These are phyloP conservation scores for Pythium scleroteichum DNA, from an alignment of 352 stramenopile genomes.

Conservation along the genomic window DNA sequence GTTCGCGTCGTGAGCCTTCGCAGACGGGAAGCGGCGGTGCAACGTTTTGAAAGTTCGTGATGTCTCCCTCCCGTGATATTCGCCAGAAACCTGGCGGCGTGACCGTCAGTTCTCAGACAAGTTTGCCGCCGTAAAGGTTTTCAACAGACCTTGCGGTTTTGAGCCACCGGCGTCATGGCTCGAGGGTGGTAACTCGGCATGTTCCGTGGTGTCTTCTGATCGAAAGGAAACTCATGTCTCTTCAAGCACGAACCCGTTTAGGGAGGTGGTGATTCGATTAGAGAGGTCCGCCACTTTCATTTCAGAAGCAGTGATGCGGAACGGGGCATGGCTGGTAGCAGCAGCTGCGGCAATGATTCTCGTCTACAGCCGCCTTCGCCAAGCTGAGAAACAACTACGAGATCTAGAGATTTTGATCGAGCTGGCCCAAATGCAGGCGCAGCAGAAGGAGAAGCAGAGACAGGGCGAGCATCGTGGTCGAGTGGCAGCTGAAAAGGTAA, in stretches of 20 bases:
- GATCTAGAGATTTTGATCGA: conserved; percentile 18
- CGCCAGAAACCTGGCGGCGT: conserved; percentile 20
- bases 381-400: neutral
- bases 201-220: neutral
- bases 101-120: neutral
- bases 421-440: conserved; percentile 29
- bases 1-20: neutral
- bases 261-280: neutral
- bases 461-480: conserved; percentile 61
- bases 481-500: conserved; percentile 60
- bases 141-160: conserved; percentile 52
- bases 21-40: neutral
- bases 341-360: neutral
- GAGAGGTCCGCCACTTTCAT: neutral
- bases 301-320: conserved; percentile 8
- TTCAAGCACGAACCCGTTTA: conserved; percentile 1
- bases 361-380: neutral
- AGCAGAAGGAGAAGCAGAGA: conserved; percentile 57
- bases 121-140: no score
- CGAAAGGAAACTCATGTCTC: neutral
- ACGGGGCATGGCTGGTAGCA: conserved; percentile 1
- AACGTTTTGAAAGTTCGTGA: conserved; percentile 12
- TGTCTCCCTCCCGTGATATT: conserved; percentile 26
- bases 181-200: conserved; percentile 30
- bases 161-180: conserved; percentile 45